Conservation (phyloP, 2,329 filamentous ascomycete genomes). For the Boeremia lycopersici region DNA sequence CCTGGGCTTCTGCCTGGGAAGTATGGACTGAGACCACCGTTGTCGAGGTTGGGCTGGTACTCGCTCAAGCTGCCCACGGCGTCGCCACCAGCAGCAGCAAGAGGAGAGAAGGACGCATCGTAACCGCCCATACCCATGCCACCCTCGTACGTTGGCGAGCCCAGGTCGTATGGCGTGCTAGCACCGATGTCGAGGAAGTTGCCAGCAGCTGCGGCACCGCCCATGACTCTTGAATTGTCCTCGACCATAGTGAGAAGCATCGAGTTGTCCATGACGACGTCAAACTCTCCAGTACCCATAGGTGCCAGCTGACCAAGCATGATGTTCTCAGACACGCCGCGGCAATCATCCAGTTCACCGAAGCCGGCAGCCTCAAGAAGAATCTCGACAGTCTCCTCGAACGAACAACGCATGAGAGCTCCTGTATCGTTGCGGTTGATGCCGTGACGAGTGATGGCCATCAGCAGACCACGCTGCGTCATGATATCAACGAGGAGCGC, state of each 20-base stretch:
- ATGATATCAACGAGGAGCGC: conserved; percentile 95
- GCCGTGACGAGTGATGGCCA: conserved; percentile 95
- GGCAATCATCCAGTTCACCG: conserved; percentile 95
- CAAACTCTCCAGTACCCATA: conserved; percentile 95
- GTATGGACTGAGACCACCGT: conserved; percentile 70
- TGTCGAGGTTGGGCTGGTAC: conserved; percentile 55
- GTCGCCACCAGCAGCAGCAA: conserved; percentile 70
- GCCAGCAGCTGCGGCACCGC: conserved; percentile 76
- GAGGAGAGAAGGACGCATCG: conserved; percentile 73
- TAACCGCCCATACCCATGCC: conserved; percentile 65
- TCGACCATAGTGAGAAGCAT: conserved; percentile 96
- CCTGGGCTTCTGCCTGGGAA: conserved; percentile 67
- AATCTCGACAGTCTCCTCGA: conserved; percentile 99
- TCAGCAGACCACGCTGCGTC: conserved; percentile 92
- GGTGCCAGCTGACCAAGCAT: conserved; percentile 97
- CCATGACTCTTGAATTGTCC: conserved; percentile 73
- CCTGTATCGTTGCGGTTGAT: conserved; percentile 98
- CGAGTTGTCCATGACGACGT: conserved; percentile 88
- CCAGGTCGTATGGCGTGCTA: conserved; percentile 88
- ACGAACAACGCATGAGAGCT: conserved; percentile 98
- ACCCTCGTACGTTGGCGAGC: conserved; percentile 67
- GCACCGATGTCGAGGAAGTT: conserved; percentile 76
- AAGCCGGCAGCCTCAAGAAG: conserved; percentile 92
- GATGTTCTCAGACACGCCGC: conserved; percentile 97
- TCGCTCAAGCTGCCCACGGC: conserved; percentile 60